A percentile compares a stretch with the other conserved stretches of the same genome.
Evolutionary conservation across 208 protist species (phyloP).

Genomic region (Leptomonas seymouri): DNA sequence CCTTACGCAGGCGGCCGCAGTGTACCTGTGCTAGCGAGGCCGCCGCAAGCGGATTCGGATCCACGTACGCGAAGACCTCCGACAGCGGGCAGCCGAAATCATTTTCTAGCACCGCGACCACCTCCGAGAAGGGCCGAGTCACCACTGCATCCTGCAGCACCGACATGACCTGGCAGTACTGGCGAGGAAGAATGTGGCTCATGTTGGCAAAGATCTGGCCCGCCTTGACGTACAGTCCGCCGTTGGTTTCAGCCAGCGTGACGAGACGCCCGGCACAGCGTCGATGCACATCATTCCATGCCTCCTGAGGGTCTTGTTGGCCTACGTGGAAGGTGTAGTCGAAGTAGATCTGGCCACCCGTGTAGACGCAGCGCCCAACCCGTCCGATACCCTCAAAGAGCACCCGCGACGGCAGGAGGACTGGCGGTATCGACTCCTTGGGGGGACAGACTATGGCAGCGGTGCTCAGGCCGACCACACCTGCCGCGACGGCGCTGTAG

Average conservation of each 20-base stretch:
- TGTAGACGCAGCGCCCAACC: constrained; percentile 72
- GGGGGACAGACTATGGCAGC: constrained; percentile 59
- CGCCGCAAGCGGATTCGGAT: constrained; percentile 79
- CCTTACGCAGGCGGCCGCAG: constrained; percentile 54
- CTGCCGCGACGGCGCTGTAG: constrained; percentile 27
- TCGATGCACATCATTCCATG: constrained; percentile 77
- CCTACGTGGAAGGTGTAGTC: constrained; percentile 76
- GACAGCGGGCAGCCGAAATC: constrained; percentile 55
- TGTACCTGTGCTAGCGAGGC: constrained; percentile 93
- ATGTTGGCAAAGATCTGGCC: constrained; percentile 95
- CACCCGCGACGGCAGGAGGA: constrained; percentile 71
- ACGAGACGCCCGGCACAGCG: constrained; percentile 81
- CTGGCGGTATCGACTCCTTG: constrained; percentile 62
- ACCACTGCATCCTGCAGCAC: constrained; percentile 84
- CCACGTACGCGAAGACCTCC: constrained; percentile 70
- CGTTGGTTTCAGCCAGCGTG: constrained; percentile 80
- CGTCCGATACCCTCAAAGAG: constrained; percentile 82
- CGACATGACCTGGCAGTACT: constrained; percentile 87
- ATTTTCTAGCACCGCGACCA: constrained; percentile 75
- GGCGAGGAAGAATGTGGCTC: constrained; percentile 90
- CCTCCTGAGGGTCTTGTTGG: constrained; percentile 44
- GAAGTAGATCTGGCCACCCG: constrained; percentile 59
- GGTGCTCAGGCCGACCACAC: constrained; percentile 30
- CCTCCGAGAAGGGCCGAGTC: constrained; percentile 73
- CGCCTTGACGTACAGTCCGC: constrained; percentile 95